Base-by-base conservation (phyloP, 2,329 filamentous ascomycete species). In the Aureobasidium sp. region DNA sequence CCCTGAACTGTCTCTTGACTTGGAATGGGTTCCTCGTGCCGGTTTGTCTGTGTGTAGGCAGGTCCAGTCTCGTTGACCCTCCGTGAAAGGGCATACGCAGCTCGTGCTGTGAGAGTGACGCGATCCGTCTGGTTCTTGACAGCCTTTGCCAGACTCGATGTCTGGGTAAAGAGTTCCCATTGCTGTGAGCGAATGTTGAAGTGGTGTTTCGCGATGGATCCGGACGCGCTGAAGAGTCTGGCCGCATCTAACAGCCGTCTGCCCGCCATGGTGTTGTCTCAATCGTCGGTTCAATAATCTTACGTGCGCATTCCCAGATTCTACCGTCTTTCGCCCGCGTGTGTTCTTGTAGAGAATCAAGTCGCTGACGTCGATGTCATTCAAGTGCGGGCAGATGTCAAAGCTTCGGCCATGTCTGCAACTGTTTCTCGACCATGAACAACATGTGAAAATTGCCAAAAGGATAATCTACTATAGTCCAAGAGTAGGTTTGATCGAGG, bases 121-220 rank as follows among this genome's bases (percentile, higher is more conserved):
- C 82, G 79, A 64, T 86, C 83, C 1, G 82, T 82, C 73, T 87
- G 84, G 57, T 71, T 78, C 70, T 85, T 85, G 61, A 87, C 77
- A 15, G 82, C 81, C 70, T 83, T 85, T 31, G 84, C 82, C 52
- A 89, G 72, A 33, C 82, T 83, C 2, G 86, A 89, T 0, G 86
- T 88, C 66, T 81, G 79, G 54, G 76, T 84, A 72, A 83, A 88
- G 52, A 84, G 73, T 70, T 87, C 82, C 67, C 86, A 76, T 71
- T 89, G 85, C 60, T 81, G 79, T 60, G 79, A 77, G 24, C 84
- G 83, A 53, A 87, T 78, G 45, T 75, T 76, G 62, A 85, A 72
- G 70, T 87, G 85, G 71, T 85, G 75, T 66, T 75, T 75, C 8
- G 76, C 77, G 64, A 81, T 69, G 37, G 75, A 71, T 65, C 71